phyloP scores from a whole-genome alignment of 805 yeast species.

The Candida jianshihensis region DNA sequence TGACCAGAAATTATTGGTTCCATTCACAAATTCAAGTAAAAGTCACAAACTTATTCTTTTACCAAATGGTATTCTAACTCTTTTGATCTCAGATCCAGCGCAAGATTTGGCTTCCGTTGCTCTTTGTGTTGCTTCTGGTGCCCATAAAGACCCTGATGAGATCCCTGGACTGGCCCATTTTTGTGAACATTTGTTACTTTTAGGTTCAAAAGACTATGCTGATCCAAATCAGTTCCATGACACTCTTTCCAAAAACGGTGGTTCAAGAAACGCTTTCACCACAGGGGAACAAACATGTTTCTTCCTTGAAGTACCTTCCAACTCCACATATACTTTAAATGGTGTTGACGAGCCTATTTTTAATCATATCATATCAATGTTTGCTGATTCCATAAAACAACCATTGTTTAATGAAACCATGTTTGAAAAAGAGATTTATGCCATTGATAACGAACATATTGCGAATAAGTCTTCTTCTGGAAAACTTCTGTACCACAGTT shows the following conservation, averaged over 20 bases:
- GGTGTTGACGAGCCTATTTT: conserved; percentile 31
- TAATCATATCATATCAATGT: conserved; percentile 38
- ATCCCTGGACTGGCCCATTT: conserved; percentile 84
- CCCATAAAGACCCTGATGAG: conserved; percentile 66
- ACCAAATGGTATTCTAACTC: conserved; percentile 59
- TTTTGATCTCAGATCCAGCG: conserved; percentile 72
- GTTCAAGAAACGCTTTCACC: conserved; percentile 60
- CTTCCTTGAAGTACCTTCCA: conserved; percentile 53
- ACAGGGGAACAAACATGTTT: conserved; percentile 61
- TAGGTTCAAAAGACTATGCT: conserved; percentile 52
- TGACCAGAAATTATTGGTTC: conserved; percentile 21
- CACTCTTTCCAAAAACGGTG: conserved; percentile 40
- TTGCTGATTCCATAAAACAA: conserved; percentile 41
- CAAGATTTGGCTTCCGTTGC: conserved; percentile 62
- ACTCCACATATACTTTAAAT: conserved; percentile 17
- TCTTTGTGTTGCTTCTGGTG: conserved; percentile 72
- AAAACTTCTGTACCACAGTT: conserved; percentile 53
- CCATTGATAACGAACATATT: conserved; percentile 62
- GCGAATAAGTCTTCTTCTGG: conserved; percentile 38
- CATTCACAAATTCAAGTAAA: conserved; percentile 31
- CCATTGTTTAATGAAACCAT: conserved; percentile 42
- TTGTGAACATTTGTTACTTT: conserved; percentile 68
- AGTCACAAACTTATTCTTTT: conserved; percentile 42
- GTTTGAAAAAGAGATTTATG: conserved; percentile 45
- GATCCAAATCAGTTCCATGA: conserved; percentile 39